Percentiles rank a stretch among this genome's conserved stretches.
phyloP scores from a whole-genome alignment of 2,329 filamentous ascomycete genomes.

The Chaetomiaceae sp. region DNA sequence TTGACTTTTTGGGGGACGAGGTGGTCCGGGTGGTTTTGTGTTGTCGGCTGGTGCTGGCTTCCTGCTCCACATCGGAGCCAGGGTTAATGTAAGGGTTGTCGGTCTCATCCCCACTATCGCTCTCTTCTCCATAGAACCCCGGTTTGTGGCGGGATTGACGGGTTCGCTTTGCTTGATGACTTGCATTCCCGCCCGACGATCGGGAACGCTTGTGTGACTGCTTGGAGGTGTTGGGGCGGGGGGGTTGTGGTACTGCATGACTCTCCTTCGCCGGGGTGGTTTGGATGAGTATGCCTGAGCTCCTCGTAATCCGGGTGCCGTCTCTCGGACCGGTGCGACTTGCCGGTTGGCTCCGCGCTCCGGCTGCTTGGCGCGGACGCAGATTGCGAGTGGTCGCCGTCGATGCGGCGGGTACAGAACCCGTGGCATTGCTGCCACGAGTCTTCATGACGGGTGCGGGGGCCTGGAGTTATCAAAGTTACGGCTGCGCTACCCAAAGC shows the following conservation, averaged over 20 bases:
- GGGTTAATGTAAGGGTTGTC: conserved; percentile 13
- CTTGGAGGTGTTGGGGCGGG: neutral
- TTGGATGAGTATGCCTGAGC: conserved; percentile 9
- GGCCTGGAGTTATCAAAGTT: conserved; percentile 1
- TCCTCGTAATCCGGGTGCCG: conserved; percentile 21
- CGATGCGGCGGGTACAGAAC: conserved; percentile 10
- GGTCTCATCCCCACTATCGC: conserved; percentile 13
- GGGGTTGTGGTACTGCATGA: neutral
- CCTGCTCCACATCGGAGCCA: conserved; percentile 13
- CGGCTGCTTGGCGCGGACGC: conserved; percentile 24
- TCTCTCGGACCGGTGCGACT: conserved; percentile 13
- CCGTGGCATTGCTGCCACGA: conserved; percentile 8
- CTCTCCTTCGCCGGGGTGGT: conserved; percentile 3
- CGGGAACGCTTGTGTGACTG: conserved; percentile 16
- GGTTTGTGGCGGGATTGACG: conserved; percentile 16
- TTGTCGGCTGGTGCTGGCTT: neutral
- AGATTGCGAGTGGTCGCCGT: conserved; percentile 15
- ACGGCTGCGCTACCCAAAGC: neutral
- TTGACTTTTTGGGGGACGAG: neutral
- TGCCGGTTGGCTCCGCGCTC: conserved; percentile 10
- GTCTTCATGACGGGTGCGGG: conserved; percentile 13
- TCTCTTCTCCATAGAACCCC: conserved; percentile 24
- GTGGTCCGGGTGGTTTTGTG: neutral
- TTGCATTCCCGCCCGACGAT: neutral
- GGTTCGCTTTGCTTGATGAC: conserved; percentile 19